Base-by-base conservation (phyloP, 352 stramenopile species). In the Phytophthora pluvialis region DNA sequence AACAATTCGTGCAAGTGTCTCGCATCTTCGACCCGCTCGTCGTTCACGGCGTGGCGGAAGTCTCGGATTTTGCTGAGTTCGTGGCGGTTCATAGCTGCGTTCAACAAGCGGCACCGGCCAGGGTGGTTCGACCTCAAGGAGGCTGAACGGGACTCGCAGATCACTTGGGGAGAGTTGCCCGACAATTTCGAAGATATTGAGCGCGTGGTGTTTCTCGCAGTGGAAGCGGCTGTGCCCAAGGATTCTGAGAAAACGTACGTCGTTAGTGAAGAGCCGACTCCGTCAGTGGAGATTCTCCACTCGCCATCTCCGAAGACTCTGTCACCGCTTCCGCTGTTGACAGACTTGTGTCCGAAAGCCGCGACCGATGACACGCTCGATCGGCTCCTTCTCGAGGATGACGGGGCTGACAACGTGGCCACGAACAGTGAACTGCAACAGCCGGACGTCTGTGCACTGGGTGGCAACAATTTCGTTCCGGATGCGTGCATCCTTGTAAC, bases 91-190 rank as follows among this genome's bases (percentile, higher is more conserved):
- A 70, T 73, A 10, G 32, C 18, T 21, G 21, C 33, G 3, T 73
- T 73, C 28, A 70, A 70, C 13, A 25, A 3, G 3, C 13, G 55
- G 4, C 47, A 70, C 31, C 39, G 58, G 4, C 60, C 65, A 15
- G 65, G 65, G n/a, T 73, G 65, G 65, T 73, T 73, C 49, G 54
- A 66, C 16, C 45, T 73, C 6, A 38, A 21, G 16, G 65, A 73
- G 8, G 10, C 21, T 0, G 50, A 70, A 28, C 38, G 56, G 49
- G 60, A 73, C n/a, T 29, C 31, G 3, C 31, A 21, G 13, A 48
- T 69, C 0, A 44, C 36, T 10, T 69, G 60, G 59, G 31, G 21
- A 25, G 42, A 70, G 5, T 16, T 73, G 10, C 65, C 65, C 0
- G 26, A 61, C 21, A 60, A 66, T 18, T 73, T 73, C n/a, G 60